Conservation (phyloP, 768 basidiomycete genomes). For the Holtermannia corniformis region DNA sequence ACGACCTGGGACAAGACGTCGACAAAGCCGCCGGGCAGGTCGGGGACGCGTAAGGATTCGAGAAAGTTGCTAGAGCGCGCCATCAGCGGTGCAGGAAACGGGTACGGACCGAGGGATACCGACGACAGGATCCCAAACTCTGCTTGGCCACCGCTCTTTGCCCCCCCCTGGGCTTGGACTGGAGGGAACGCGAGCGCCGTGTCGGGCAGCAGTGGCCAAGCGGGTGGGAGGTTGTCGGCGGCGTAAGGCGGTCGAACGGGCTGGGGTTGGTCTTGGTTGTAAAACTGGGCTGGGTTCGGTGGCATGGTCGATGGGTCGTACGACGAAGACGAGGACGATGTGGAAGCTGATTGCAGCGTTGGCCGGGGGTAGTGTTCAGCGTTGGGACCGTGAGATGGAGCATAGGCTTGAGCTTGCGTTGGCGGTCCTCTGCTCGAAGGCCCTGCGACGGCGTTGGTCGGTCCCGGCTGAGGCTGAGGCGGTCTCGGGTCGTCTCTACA, state of each 20-base stretch:
- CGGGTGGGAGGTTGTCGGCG: slow-evolving; percentile 28
- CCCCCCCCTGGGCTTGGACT: not conserved
- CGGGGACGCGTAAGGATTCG: slow-evolving; percentile 24
- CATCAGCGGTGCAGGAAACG: no score
- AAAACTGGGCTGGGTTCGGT: not conserved
- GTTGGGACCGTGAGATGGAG: no score
- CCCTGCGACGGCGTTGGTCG: no score
- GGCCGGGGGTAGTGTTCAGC: no score
- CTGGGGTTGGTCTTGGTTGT: no score
- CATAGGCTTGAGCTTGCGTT: no score
- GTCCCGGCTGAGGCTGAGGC: no score
- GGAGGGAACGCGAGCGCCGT: not conserved
- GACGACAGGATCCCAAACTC: not conserved
- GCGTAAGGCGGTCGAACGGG: slow-evolving; percentile 14
- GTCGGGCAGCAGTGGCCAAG: slow-evolving; percentile 33
- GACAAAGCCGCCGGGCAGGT: slow-evolving; percentile 28
- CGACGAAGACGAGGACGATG: slow-evolving; percentile 1
- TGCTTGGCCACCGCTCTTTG: not conserved
- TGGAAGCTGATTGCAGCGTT: slow-evolving; percentile 9
- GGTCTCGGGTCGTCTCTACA: slow-evolving; percentile 81
- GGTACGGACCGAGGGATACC: not conserved
- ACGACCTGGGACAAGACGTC: slow-evolving; percentile 19
- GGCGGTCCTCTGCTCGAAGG: no score
- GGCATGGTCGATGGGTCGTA: not conserved
- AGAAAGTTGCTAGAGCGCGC: slow-evolving; percentile 22